Percentiles rank a stretch among this genome's conserved stretches.
Conservation (phyloP, 2,329 filamentous ascomycete species). For the Myriosclerotinia scirpicola region DNA sequence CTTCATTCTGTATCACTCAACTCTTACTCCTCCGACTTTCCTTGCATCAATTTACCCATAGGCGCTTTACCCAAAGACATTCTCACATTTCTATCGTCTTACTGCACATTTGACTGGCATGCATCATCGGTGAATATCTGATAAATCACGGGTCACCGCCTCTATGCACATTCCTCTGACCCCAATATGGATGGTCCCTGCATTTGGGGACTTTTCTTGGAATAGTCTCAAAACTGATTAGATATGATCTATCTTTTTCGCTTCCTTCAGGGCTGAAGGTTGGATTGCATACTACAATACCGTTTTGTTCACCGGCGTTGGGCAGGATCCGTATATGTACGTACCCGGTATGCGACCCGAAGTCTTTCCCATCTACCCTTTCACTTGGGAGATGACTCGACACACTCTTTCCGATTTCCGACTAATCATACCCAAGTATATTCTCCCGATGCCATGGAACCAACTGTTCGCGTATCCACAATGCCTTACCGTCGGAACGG, state of each 20-base stretch:
- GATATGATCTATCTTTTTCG: constrained; percentile 1
- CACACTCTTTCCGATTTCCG: background rate
- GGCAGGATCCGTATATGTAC: constrained; percentile 11
- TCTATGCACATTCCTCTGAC: constrained; percentile 2
- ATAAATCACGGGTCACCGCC: constrained; percentile 8
- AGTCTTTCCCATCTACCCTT: background rate
- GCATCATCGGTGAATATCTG: constrained; percentile 4
- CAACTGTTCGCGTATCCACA: background rate
- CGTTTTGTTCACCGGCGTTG: constrained; percentile 4
- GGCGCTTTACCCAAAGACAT: background rate
- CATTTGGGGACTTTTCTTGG: constrained; percentile 1
- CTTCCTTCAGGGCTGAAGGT: background rate
- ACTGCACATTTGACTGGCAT: background rate
- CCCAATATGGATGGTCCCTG: constrained; percentile 7
- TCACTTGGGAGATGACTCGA: background rate
- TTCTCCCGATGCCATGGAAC: background rate
- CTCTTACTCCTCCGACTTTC: background rate
- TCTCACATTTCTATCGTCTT: background rate
- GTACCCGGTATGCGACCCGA: background rate
- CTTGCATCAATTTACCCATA: background rate
- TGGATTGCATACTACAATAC: background rate
- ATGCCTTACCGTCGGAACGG: background rate
- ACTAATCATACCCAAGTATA: background rate
- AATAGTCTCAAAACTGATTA: background rate
- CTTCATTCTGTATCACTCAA: background rate